Conservation (phyloP, 371 early-diverging fungal species). For the Neoconidiobolus thromboides region DNA sequence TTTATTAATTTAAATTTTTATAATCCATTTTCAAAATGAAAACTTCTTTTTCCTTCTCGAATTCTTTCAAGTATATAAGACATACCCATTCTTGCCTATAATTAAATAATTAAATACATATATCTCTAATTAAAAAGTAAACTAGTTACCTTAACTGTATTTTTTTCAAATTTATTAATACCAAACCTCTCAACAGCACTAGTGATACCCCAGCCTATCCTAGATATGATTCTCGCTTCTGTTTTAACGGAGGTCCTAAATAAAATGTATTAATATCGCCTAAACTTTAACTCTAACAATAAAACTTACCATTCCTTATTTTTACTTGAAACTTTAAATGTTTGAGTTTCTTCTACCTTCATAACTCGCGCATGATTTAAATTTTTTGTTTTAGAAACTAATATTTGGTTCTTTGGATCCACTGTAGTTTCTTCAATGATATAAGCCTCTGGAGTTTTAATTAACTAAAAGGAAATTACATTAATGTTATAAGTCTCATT, state of each 20-base stretch:
- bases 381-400: slow-evolving; percentile 73
- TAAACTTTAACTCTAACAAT: neutral
- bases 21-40: too few species aligned
- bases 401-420: slow-evolving; percentile 47
- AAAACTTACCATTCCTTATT: slow-evolving; percentile 22
- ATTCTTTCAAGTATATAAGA: slow-evolving; percentile 63
- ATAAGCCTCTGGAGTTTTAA: slow-evolving; percentile 53
- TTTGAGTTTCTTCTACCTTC: slow-evolving; percentile 82
- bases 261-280: neutral
- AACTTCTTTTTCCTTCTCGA: slow-evolving; percentile 16
- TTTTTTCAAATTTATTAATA: slow-evolving; percentile 64
- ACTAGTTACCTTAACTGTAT: slow-evolving; percentile 39
- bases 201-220: slow-evolving; percentile 72
- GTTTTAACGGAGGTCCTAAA: slow-evolving; percentile 50
- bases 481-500: neutral
- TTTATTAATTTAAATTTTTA: too few species aligned
- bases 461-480: slow-evolving; percentile 21
- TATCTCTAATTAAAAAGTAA: neutral
- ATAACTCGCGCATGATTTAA: slow-evolving; percentile 79
- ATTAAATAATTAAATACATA: neutral
- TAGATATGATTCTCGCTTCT: slow-evolving; percentile 71
- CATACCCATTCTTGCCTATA: slow-evolving; percentile 69
- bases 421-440: slow-evolving; percentile 74
- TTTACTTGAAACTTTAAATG: slow-evolving; percentile 32
- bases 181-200: slow-evolving; percentile 73